Base-by-base conservation (phyloP, 495 filamentous ascomycete species). In the Podospora appendiculata region DNA sequence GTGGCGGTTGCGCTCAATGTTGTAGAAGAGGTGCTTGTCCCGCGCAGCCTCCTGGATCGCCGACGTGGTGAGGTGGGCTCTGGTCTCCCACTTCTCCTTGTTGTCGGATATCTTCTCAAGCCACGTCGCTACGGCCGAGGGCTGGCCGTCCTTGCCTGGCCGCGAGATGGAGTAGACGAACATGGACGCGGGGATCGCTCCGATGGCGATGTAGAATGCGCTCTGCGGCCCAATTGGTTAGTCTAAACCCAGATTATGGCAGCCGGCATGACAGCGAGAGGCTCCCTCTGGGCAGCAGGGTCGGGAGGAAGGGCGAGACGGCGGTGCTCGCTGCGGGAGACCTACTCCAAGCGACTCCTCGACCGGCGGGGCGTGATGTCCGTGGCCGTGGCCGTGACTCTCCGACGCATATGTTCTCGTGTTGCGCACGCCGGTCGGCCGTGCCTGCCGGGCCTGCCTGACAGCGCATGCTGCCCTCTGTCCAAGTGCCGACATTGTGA, bases 271-370 rank as follows among this genome's bases (percentile, higher is more conserved):
- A 25, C 2, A 5, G 25, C 25, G 5, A 25, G 25, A 25, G 25
- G 25, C 2, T 25, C 25, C 25, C 25, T 25, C 25, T 25, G 25
- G 5, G 25, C 25, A 25, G 25, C 25, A 25, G 25, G 25, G 25
- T 25, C 2, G 5, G 25, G 25, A 25, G 25, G 25, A 25, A 25
- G 25, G 25, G 25, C 25, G 25, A 25, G 25, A 25, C 25, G 25
- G 25, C 25, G 25, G 25, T 25, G 25, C 25, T 25, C 25, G 25
- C 25, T 25, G 2, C 25, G 2, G 25, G 25, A 25, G n/a, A 64
- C 74, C 33, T 72, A 77, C 74, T 41, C 73, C 73, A 50, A 77
- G 53, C 52, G 60, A 55, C 53, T 77, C 74, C 38, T 67, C 57
- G 4, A 69, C 74, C 17, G 58, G 34, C 49, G 58, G 63, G 32